Base-by-base conservation (phyloP, 2,329 filamentous ascomycete species). In the Hypoxylon sp. region DNA sequence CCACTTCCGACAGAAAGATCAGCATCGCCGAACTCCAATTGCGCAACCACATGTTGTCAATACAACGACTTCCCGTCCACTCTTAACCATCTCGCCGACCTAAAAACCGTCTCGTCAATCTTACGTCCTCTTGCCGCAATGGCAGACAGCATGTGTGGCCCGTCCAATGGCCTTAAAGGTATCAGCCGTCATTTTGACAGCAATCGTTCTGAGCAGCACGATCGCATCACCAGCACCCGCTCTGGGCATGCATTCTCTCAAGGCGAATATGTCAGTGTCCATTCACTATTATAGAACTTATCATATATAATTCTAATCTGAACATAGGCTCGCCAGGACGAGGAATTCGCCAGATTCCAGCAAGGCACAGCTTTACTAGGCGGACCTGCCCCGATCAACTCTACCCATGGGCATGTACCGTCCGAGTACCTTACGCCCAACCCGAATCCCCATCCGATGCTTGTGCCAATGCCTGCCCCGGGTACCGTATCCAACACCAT, bases 151-250 rank as follows among this genome's bases (percentile, higher is more conserved):
- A 32, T 92, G 61, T 94, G 92, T 77, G 91, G 92, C 65, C 91
- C 91, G 17, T 92, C 91, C 11, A 93, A 92, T 79, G 86, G 91
- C 69, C 86, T 93, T 57, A 91, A 93, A 79, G 90, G 87, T 75
- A 88, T 94, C 76, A 87, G 91, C 74, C 89, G 91, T 74, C 91
- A 93, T 78, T 82, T 87, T 10, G 85, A 90, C 52, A 85, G 87
- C 68, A 91, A 94, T 76, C 85, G 90, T 60, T 89, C 89, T 9
- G 82, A 91, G 52, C 91, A 94, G 76, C 92, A 93, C 78, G 92
- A 94, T 79, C 89, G 49, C 28, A 7, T 30, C 32, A 51, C 7
- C 48, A 51, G 9, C 14, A 36, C n/a, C 38, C 17, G 17, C 5
- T 6, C 19, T 43, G 17, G 10, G 17, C 38, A 43, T 11, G 17